These are phyloP conservation scores for Blakeslea trispora DNA, from an alignment of 371 early-diverging fungal species.

Conservation along the genomic window DNA sequence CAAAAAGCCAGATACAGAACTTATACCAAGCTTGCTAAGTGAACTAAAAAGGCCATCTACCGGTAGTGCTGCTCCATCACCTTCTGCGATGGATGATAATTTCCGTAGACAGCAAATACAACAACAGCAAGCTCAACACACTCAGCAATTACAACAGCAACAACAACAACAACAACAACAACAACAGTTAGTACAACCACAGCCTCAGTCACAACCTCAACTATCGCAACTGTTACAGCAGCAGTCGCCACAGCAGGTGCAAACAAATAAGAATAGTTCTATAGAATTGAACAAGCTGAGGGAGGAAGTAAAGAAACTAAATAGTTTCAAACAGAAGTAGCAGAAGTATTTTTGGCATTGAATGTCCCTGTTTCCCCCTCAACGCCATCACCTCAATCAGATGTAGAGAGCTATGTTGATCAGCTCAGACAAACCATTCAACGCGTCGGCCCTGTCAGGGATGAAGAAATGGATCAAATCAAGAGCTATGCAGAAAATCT, in stretches of 20 bases:
- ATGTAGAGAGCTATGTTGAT: slow-evolving; percentile 23
- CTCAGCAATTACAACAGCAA: slow-evolving; percentile 1
- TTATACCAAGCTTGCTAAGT: slow-evolving; percentile 1
- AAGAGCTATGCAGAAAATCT: slow-evolving; percentile 7
- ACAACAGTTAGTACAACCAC: slow-evolving; percentile 17
- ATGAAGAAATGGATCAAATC: slow-evolving; percentile 18
- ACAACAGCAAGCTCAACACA: slow-evolving; percentile 15
- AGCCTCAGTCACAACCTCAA: slow-evolving; percentile 1
- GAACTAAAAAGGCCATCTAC: slow-evolving; percentile 8
- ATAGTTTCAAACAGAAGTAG: slow-evolving; percentile 12
- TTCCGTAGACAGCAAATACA: slow-evolving; percentile 18
- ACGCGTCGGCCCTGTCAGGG: slow-evolving; percentile 20
- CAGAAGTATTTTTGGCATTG: slow-evolving; percentile 15
- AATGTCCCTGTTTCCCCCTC: slow-evolving; percentile 14
- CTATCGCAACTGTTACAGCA: neutral
- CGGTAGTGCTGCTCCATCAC: slow-evolving; percentile 7
- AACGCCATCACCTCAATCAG: neutral
- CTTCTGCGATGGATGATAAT: neutral
- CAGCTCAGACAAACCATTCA: slow-evolving; percentile 17
- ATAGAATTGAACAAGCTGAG: slow-evolving; percentile 16
- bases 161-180: slow-evolving; percentile 14
- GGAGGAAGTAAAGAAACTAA: slow-evolving; percentile 16
- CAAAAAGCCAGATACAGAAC: slow-evolving; percentile 15
- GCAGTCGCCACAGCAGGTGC: slow-evolving; percentile 1
- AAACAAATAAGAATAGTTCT: slow-evolving; percentile 1